Conservation (phyloP, 306 rosid genomes). For the Inga leiocalycina region DNA sequence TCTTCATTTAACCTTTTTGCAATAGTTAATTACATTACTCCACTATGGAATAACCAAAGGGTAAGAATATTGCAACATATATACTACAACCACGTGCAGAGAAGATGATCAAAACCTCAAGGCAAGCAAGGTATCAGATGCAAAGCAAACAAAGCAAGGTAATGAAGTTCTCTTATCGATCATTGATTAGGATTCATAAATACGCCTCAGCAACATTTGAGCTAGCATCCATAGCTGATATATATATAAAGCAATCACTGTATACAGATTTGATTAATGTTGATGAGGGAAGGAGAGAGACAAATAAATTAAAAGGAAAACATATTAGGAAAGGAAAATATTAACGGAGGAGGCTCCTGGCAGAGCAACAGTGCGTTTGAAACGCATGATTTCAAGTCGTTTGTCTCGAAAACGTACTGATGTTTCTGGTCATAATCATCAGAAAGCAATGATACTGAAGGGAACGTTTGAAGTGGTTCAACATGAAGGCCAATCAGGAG, state of each 20-base stretch:
- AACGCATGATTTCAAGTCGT: slow-evolving; percentile 24
- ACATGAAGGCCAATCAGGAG: slow-evolving; percentile 38
- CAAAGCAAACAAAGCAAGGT: slow-evolving; percentile 29
- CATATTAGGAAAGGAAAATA: neutral
- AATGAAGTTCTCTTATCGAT: neutral
- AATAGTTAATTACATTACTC: neutral
- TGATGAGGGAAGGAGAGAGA: neutral
- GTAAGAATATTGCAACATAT: no score
- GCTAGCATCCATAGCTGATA: neutral
- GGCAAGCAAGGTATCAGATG: slow-evolving; percentile 55
- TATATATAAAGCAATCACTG: neutral
- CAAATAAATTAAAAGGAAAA: neutral
- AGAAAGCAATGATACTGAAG: slow-evolving; percentile 28
- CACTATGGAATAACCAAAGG: neutral
- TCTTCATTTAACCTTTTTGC: neutral
- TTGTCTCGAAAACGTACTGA: neutral
- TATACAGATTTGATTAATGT: neutral
- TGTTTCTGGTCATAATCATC: neutral
- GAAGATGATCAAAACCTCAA: slow-evolving; percentile 12
- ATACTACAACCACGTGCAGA: neutral
- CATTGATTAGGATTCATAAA: neutral
- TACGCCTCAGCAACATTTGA: neutral
- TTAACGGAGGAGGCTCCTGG: neutral
- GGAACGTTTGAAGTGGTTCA: slow-evolving; percentile 44
- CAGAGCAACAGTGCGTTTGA: neutral